Conservation (phyloP, 2,329 filamentous ascomycete genomes). For the Colletotrichum limetticola region DNA sequence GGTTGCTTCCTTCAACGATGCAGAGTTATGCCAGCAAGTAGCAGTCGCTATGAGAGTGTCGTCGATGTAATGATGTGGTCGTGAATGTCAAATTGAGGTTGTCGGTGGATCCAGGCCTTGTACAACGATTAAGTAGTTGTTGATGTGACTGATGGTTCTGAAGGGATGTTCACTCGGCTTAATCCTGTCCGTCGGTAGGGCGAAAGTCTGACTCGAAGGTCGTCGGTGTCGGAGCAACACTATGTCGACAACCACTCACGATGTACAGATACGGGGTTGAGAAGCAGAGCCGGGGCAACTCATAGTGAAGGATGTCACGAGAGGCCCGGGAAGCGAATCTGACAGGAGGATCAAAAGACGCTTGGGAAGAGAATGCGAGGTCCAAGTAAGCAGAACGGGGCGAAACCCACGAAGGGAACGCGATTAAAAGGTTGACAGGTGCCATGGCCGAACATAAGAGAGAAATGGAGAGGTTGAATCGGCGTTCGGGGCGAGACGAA, state of each 20-base stretch:
- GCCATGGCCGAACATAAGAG: conserved; percentile 6
- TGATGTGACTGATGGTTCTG: neutral
- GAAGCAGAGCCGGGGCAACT: conserved; percentile 5
- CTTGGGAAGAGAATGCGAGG: neutral
- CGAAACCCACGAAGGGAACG: neutral
- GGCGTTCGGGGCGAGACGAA: conserved; percentile 29
- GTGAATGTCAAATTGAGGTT: neutral
- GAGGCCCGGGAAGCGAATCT: neutral
- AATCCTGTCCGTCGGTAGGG: neutral
- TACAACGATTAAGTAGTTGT: neutral
- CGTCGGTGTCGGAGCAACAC: neutral
- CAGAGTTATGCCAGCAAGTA: neutral
- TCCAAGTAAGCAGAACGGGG: neutral
- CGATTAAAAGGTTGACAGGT: neutral
- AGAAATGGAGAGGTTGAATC: neutral
- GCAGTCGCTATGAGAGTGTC: neutral
- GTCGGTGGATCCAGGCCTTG: neutral
- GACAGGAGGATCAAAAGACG: neutral
- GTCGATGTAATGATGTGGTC: too few relatives aligned
- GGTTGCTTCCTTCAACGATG: too few relatives aligned
- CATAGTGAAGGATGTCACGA: conserved; percentile 16
- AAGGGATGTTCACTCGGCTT: neutral
- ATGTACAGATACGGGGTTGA: neutral
- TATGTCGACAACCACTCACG: neutral
- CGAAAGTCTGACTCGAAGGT: neutral